Evolutionary conservation across 257 asterid genomes (phyloP), one percentile per base, ranked within the genome.

Genomic region (Penstemon eatonii): DNA sequence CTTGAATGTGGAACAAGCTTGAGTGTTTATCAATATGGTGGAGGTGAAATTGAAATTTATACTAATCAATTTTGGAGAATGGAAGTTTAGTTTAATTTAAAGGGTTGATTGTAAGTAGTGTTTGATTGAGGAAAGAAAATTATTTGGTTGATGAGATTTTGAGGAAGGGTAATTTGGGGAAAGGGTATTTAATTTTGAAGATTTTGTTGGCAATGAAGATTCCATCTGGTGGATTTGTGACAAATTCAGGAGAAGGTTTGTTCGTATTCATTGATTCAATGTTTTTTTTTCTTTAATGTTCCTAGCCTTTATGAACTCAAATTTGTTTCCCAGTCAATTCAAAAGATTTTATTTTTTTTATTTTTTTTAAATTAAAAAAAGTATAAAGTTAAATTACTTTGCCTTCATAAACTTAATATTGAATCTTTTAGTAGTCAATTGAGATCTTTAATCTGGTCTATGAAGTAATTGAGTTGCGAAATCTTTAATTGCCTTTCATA

Each of bases 191-290:
- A 75, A 56, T 71, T 54, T 51, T 71, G 78, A 60, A 15, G 80
- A 69, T 59, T 43, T 66, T 77, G 67, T 78, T 42, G 49, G 77
- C 71, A 71, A 91, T 87, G 97, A 91, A 87, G 93, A 80, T 90
- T 62, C 86, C 95, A 66, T 66, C 93, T 51, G 80, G 70, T 69
- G 97, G 93, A 55, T 87, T 78, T 76, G 54, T 85, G 76, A 73
- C 87, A 67, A 91, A 85, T 86, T 70, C 97, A 56, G 91, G 76
- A 64, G 96, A 91, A 85, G 96, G 97, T 89, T 52, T 49, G 81
- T 65, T 66, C 40, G 36, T 59, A 49, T 55, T 63, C 40, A 65
- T 8, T 62, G 25, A 46, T 54, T 15, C 18, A 15, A 73, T 60
- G 38, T 7, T 60, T 15, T 56, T 58, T 56, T 39, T 0, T 6